Percentiles rank a stretch among this genome's conserved stretches.
phyloP scores from a whole-genome alignment of 2,329 filamentous ascomycete genomes.

The Akanthomyces muscarius region DNA sequence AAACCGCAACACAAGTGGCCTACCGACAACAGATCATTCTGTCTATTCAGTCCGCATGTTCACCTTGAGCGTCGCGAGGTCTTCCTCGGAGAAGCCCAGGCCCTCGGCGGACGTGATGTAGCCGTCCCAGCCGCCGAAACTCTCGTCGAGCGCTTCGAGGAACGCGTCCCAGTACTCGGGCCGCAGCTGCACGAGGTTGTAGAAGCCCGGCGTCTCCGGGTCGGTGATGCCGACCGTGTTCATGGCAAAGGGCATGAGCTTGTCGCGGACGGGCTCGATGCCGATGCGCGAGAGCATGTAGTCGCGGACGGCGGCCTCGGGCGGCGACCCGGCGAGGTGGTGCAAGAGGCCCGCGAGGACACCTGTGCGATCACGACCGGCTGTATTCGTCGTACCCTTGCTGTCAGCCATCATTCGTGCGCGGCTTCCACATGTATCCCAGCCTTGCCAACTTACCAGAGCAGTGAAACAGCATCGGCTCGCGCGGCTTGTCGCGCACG shows the following conservation, averaged over 20 bases:
- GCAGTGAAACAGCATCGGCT: constrained; percentile 51
- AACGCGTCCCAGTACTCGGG: constrained; percentile 45
- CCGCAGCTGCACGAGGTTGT: constrained; percentile 43
- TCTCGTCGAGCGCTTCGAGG: constrained; percentile 36
- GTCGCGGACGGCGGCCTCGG: constrained; percentile 42
- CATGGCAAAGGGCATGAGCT: constrained; percentile 41
- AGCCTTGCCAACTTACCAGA: constrained; percentile 39
- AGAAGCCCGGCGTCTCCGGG: constrained; percentile 44
- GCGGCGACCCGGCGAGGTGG: constrained; percentile 43
- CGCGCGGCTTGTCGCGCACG: constrained; percentile 41
- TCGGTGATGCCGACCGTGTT: constrained; percentile 33
- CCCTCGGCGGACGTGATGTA: constrained; percentile 40
- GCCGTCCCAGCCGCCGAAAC: constrained; percentile 47
- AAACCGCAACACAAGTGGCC: background rate
- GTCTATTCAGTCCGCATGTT: constrained; percentile 34
- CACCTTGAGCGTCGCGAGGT: constrained; percentile 43
- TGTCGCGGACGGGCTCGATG: constrained; percentile 46
- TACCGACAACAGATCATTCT: background rate
- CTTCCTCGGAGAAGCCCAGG: constrained; percentile 44
- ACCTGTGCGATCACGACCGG: constrained; percentile 52
- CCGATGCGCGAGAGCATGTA: constrained; percentile 53
- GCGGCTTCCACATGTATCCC: no score
- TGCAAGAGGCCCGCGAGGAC: constrained; percentile 48
- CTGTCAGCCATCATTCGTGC: background rate
- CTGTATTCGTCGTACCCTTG: constrained; percentile 28